Evolutionary conservation across 2,329 filamentous ascomycete genomes (phyloP), one percentile per base, ranked within the genome.

Genomic region (Talaromyces pinophilus): DNA sequence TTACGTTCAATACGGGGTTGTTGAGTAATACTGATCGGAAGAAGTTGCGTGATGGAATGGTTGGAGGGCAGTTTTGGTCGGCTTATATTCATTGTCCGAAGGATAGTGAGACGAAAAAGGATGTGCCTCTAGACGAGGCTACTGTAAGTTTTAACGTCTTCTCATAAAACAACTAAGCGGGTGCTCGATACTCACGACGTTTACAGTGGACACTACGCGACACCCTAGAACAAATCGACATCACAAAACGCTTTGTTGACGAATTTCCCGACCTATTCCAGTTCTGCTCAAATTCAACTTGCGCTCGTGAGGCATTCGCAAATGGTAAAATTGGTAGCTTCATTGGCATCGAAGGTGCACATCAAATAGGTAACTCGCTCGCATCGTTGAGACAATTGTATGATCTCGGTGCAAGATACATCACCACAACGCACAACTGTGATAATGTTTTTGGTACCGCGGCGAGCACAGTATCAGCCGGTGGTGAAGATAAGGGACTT

Each of bases 31-130:
- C 71, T 1, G 73, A 75, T 62, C 54, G 75, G 11, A 57, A 71
- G 55, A 67, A 69, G 59, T 65, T 75, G 67, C 64, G 68, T 7
- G 30, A 71, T 59, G 74, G 74, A 7, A 68, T 65, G 33, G 67
- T 75, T 15, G 74, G 74, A 17, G 74, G 74, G 0, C 72, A 74
- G 42, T 76, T 76, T 57, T 75, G 74, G 74, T 69, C 64, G 52
- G 72, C 71, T n/a, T 76, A 70, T 63, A 70, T 75, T 7, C 65
- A 70, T 28, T 74, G 71, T 64, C 68, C 69, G 11, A 64, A 69
- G 30, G 44, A 52, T 40, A 38, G 11, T 40, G 40, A 28, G 35
- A 63, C 59, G 10, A 63, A 59, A 15, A 60, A 69, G 25, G 63
- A 65, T 28, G 63, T 65, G 6, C 55, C 63, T 5, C 48, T 68